phyloP scores from a whole-genome alignment of 2,329 filamentous ascomycete genomes.

The Alternaria burnsii region DNA sequence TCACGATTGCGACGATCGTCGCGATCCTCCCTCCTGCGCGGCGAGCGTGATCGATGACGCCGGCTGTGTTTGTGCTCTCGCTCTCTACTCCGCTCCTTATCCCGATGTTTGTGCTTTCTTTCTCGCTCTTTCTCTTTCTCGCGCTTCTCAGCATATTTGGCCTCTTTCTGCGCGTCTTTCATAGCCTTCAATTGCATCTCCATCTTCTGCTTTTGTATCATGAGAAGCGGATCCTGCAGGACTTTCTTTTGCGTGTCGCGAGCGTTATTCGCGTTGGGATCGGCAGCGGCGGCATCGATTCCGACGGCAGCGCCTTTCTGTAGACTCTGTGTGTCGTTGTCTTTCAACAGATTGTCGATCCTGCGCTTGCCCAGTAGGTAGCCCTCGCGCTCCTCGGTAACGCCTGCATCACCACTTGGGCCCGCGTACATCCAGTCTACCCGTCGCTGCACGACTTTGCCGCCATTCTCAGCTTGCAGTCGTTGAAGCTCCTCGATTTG shows the following conservation, averaged over 20 bases:
- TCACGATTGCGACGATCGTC: constrained; percentile 26
- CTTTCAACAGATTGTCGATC: constrained; percentile 84
- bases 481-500: constrained; percentile 90
- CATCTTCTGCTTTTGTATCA: constrained; percentile 87
- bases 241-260: constrained; percentile 88
- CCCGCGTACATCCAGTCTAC: constrained; percentile 99
- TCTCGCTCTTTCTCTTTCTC: constrained; percentile 49
- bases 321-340: constrained; percentile 74
- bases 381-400: constrained; percentile 86
- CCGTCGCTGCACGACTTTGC: constrained; percentile 78
- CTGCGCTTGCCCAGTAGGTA: constrained; percentile 92
- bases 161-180: constrained; percentile 60
- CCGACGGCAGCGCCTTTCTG: constrained; percentile 67
- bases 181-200: constrained; percentile 67
- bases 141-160: constrained; percentile 47
- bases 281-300: constrained; percentile 59
- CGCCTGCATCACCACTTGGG: constrained; percentile 73
- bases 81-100: constrained; percentile 36
- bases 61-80: constrained; percentile 35
- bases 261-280: constrained; percentile 70
- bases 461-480: constrained; percentile 82
- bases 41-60: constrained; percentile 49
- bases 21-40: constrained; percentile 39
- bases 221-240: constrained; percentile 86
- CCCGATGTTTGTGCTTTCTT: constrained; percentile 59